Evolutionary conservation across 208 protist genomes (phyloP), one percentile per base, ranked within the genome.

Genomic region (Naegleria lovaniensis): DNA sequence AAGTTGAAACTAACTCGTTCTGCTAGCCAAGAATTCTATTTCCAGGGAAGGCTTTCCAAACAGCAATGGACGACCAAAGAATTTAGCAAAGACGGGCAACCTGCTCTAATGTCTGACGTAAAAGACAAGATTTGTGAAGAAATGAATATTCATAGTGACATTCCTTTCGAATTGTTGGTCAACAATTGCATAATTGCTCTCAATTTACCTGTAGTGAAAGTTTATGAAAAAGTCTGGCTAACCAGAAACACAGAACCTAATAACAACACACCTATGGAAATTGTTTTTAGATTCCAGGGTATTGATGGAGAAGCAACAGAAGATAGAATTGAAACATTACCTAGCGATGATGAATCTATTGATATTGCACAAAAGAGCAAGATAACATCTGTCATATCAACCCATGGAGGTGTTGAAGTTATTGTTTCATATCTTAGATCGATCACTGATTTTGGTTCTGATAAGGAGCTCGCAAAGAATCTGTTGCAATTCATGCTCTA

Each of bases 281-380:
- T 97, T 6, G 58, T 96, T 25, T 98, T 96, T 89, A 88, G 96
- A 36, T 92, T 96, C 51, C 95, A 98, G 91, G 96, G 96, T 33
- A 89, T 98, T 4, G 96, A 97, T 92, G 96, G 96, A 19, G 96
- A 98, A 92, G 96, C 96, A 43, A 98, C 96, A 7, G 96, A 98
- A 91, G 93, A 93, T 51, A 94, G 94, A 33, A 93, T 98, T 7
- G 95, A 96, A 43, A 79, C 40, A 22, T 84, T 97, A 1, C 90
- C 94, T 38, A 86, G 83, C 39, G 83, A 33, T 33, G 90, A 43
- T 5, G 86, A 94, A 85, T 91, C 93, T 85, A 67, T 67, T 29
- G 93, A 96, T 92, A 93, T 93, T 41, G 93, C 94, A 43, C 91
- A 90, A 36, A 91, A 93, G 83, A 95, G 90, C 76, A 92, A 79